phyloP scores from a whole-genome alignment of 73 alveolate species.

The Paramecium caudatum region DNA sequence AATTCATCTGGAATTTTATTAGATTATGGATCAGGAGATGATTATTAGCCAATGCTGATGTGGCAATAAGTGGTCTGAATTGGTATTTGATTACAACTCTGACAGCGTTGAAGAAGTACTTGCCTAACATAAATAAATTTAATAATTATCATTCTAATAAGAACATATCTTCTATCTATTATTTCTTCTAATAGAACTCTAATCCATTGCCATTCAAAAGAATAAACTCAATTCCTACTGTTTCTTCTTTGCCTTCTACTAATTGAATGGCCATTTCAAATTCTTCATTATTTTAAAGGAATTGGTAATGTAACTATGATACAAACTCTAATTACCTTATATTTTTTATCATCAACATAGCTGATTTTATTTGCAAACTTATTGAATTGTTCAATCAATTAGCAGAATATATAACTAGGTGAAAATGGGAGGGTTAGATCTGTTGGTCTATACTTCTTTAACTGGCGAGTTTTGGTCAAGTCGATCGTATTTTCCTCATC shows the following conservation, averaged over 20 bases:
- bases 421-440: background rate
- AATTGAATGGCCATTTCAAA: slow-evolving; percentile 39
- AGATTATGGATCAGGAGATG: slow-evolving; percentile 1
- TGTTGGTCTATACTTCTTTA: background rate
- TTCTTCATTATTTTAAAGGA: slow-evolving; percentile 19
- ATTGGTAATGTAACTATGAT: slow-evolving; percentile 5
- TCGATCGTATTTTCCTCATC: background rate
- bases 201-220: slow-evolving; percentile 26
- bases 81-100: background rate
- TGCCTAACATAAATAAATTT: slow-evolving; percentile 6
- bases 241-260: background rate
- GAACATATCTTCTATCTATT: slow-evolving; percentile 48
- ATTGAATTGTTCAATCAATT: background rate
- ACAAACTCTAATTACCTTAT: background rate
- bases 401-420: background rate
- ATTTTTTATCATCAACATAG: slow-evolving; percentile 12
- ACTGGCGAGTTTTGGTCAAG: background rate
- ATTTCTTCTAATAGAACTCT: slow-evolving; percentile 6
- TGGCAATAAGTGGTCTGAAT: slow-evolving; percentile 14
- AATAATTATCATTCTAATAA: slow-evolving; percentile 4
- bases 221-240: slow-evolving; percentile 27
- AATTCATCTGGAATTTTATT: background rate
- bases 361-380: slow-evolving; percentile 18
- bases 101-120: background rate
- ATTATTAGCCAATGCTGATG: background rate